Base-by-base conservation (phyloP, 2,329 filamentous ascomycete genomes). In the Nothophaeocryptopus gaeumannii region DNA sequence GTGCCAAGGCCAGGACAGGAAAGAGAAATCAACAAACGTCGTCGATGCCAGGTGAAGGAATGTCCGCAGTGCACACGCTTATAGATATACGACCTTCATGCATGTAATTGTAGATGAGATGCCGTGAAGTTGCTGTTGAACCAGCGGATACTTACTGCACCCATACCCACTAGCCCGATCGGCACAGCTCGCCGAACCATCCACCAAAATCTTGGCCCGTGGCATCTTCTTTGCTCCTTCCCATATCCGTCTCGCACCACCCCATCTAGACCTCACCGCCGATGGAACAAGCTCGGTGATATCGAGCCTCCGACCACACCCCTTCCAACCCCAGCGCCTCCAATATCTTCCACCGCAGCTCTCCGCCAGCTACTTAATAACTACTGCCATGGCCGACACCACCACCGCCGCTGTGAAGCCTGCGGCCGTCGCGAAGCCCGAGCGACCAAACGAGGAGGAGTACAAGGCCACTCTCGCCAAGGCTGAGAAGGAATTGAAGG, bases 401-500 rank as follows among this genome's bases (percentile, higher is more conserved):
- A 44, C 61, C 16, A 56, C 44, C 50, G 53, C 36, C 30, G 51
- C 42, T 50, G 55, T 50, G 33, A 47, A 46, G 14, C 48, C 60
- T 13, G 65, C 71, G 53, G 62, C 69, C 34, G 55, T 67, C 35
- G 66, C 74, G 65, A 89, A 84, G 74, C 90, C 91, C 46, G 81
- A 88, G 73, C 89, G 87, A 79, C 93, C 93, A 39, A 88, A 96
- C 71, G 88, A 93, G 75, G 86, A 85, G 59, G 76, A 79, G 61
- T 99, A 85, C 78, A 90, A 95, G 75, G 80, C 84, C 68, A 80
- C 81, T 57, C 79, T 96, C 54, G 84, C 82, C 43, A 82, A 86
- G 74, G 86, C 87, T 20, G 89, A 97, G 74, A 95, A 96, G 77
- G 89, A 88, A 59, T 86, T 95, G 74, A 78, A 86, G 67, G 83